A percentile compares a stretch with the other conserved stretches of the same genome.
Evolutionary conservation across 2,329 filamentous ascomycete genomes (phyloP).

Genomic region (Diaporthe longicolla): DNA sequence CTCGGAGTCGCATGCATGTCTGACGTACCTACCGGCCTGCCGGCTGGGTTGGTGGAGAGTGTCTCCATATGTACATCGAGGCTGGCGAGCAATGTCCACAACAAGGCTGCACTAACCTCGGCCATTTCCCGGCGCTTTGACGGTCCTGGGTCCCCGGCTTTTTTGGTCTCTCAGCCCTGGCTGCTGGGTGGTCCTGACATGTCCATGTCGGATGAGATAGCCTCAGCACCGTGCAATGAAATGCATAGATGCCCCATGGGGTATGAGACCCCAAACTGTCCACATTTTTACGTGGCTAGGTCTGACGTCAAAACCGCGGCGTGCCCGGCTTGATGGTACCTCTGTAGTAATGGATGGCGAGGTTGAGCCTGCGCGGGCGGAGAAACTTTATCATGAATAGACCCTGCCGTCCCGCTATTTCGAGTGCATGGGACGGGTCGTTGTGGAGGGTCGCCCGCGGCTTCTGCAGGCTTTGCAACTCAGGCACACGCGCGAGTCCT

Average conservation of each 20-base stretch:
- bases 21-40: constrained; percentile 29
- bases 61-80: neutral
- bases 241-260: constrained; percentile 27
- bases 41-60: neutral
- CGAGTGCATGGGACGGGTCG: neutral
- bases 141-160: neutral
- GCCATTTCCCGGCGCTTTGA: constrained; percentile 29
- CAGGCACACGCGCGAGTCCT: neutral
- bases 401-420: constrained; percentile 18
- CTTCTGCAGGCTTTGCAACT: constrained; percentile 11
- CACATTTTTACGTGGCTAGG: constrained; percentile 4
- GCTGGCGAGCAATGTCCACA: neutral
- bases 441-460: neutral
- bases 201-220: neutral
- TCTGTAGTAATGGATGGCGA: neutral
- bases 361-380: constrained; percentile 8
- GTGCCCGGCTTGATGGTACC: constrained; percentile 9
- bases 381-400: constrained; percentile 13
- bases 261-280: constrained; percentile 18
- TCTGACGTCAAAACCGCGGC: constrained; percentile 21
- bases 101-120: constrained; percentile 30
- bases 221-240: constrained; percentile 6
- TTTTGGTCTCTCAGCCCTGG: neutral
- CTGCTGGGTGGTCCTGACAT: neutral
- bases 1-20: constrained; percentile 1